Evolutionary conservation across 1,284 basidiomycete genomes (phyloP).

Genomic region (Ceratobasidium sp.): DNA sequence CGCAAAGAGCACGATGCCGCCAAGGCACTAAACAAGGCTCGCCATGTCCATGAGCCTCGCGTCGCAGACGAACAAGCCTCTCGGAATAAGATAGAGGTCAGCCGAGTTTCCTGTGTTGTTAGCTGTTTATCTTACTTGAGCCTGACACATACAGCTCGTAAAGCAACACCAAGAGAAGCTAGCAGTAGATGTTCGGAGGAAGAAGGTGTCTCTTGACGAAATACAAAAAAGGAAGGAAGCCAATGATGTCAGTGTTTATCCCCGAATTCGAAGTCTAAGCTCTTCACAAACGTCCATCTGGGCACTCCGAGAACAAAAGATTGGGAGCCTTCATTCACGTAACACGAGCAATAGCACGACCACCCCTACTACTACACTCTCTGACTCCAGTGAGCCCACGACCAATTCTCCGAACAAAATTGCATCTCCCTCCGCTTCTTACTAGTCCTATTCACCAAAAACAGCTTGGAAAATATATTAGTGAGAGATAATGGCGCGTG

Average conservation of each 20-base stretch:
- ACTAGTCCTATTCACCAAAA: no score
- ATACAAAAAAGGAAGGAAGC: constrained; percentile 32
- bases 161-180: constrained; percentile 33
- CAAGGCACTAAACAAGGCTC: constrained; percentile 37
- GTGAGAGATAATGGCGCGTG: no score
- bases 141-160: constrained; percentile 10
- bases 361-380: neutral
- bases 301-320: constrained; percentile 37
- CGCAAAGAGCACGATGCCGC: constrained; percentile 35
- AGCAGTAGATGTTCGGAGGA: constrained; percentile 15
- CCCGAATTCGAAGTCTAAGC: neutral
- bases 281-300: neutral
- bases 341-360: neutral
- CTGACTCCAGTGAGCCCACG: constrained; percentile 12
- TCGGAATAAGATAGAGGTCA: constrained; percentile 20
- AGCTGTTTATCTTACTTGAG: neutral
- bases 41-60: constrained; percentile 23
- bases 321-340: constrained; percentile 21
- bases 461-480: no score
- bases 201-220: constrained; percentile 27
- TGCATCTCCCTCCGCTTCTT: no score
- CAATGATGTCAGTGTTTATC: constrained; percentile 21
- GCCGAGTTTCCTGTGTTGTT: no score
- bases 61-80: constrained; percentile 20
- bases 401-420: constrained; percentile 24